A percentile compares a stretch with the other conserved stretches of the same genome.
phyloP scores from a whole-genome alignment of 2,329 filamentous ascomycete genomes.

The Ustulina deusta region DNA sequence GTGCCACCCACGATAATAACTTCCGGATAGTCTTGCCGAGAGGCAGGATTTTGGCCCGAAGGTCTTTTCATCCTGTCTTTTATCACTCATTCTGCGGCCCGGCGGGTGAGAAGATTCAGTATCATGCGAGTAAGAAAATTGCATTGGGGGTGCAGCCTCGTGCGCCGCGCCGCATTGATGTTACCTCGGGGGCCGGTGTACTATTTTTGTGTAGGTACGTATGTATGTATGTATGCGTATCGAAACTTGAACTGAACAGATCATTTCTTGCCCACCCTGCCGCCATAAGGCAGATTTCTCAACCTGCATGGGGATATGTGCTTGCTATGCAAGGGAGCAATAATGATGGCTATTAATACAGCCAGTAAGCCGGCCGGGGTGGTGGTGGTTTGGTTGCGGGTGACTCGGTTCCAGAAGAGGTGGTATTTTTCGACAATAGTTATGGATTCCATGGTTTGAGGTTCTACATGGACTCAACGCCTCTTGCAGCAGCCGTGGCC shows the following conservation, averaged over 20 bases:
- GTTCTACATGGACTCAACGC: too few relatives aligned
- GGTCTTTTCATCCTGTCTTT: too few relatives aligned
- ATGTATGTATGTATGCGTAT: neutral
- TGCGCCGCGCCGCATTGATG: neutral
- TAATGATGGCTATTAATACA: constrained; percentile 6
- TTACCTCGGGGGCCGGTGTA: neutral
- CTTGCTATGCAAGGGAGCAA: neutral
- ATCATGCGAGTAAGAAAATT: neutral
- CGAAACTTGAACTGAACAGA: neutral
- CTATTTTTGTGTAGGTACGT: neutral
- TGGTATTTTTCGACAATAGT: too few relatives aligned
- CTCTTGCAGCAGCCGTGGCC: neutral
- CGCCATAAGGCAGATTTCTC: neutral
- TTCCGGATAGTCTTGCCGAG: neutral
- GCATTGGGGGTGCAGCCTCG: constrained; percentile 3
- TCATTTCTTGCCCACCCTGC: neutral
- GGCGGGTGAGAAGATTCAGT: neutral
- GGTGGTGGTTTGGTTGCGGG: neutral
- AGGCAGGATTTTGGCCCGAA: neutral
- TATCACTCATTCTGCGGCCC: neutral
- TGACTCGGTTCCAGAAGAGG: neutral
- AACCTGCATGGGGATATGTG: constrained; percentile 1
- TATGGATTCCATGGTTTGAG: neutral
- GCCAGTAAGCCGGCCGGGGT: neutral
- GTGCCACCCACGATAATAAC: neutral